phyloP scores from a whole-genome alignment of 78 protist genomes.

The Dictyostelium intermedium region DNA sequence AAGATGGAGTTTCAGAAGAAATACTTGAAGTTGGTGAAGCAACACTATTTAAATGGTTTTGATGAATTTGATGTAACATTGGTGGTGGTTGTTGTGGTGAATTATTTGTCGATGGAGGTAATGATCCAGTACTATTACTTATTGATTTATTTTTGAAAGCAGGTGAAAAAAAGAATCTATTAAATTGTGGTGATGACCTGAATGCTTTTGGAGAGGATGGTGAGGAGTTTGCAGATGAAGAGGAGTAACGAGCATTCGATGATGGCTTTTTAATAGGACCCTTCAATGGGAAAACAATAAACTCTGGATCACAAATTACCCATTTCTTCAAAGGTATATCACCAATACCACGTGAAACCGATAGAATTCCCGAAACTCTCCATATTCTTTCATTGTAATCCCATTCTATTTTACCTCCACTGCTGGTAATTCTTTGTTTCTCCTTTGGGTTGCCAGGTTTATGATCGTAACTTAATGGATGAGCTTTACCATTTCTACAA shows the following conservation, averaged over 20 bases:
- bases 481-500: constrained; percentile 68
- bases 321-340: constrained; percentile 74
- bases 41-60: background rate
- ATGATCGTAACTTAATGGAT: constrained; percentile 65
- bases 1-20: background rate
- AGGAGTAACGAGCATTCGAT: background rate
- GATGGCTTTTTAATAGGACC: constrained; percentile 7
- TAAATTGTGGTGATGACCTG: background rate
- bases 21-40: background rate
- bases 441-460: constrained; percentile 66
- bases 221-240: background rate
- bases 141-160: background rate
- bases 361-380: constrained; percentile 52
- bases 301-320: constrained; percentile 68
- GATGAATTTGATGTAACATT: background rate
- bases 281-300: constrained; percentile 41
- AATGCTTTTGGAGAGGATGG: background rate
- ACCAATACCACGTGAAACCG: constrained; percentile 69
- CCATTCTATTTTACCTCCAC: constrained; percentile 64
- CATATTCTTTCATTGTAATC: constrained; percentile 49
- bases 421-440: constrained; percentile 27
- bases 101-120: background rate
- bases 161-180: constrained; percentile 7
- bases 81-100: background rate
- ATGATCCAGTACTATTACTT: background rate